These are phyloP conservation scores for Puccinia sorghi DNA, from an alignment of 1,284 basidiomycete species.

Conservation along the genomic window DNA sequence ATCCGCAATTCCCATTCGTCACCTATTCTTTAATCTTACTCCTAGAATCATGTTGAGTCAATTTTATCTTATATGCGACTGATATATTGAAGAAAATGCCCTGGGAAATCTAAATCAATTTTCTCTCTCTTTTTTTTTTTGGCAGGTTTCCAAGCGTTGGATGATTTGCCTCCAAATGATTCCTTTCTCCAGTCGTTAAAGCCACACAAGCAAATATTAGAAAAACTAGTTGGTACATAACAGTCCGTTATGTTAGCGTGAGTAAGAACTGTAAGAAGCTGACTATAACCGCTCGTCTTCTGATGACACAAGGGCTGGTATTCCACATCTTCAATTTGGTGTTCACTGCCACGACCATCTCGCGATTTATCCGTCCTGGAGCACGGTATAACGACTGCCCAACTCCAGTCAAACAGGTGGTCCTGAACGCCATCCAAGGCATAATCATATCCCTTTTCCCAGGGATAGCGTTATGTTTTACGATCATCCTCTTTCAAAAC, in stretches of 20 bases:
- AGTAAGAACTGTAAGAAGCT: neutral
- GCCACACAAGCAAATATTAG: neutral
- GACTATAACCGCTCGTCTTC: neutral
- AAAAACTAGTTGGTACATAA: conserved; percentile 5
- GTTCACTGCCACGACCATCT: neutral
- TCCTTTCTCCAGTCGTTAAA: neutral
- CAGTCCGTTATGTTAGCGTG: neutral
- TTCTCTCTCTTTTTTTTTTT: neutral
- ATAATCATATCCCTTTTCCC: conserved; percentile 28
- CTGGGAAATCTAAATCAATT: neutral
- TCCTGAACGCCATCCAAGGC: conserved; percentile 1
- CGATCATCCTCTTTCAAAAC: conserved; percentile 29
- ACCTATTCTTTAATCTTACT: conserved; percentile 10
- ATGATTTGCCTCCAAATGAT: neutral
- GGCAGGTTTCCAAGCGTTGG: conserved; percentile 18
- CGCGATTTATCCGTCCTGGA: neutral
- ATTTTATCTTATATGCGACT: neutral
- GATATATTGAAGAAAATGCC: neutral
- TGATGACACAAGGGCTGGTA: neutral
- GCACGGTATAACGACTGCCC: neutral
- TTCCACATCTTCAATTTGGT: conserved; percentile 23
- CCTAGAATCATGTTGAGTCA: conserved; percentile 29
- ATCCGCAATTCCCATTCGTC: neutral
- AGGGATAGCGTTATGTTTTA: neutral
- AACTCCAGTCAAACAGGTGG: neutral